A percentile compares a stretch with the other conserved stretches of the same genome.
Conservation (phyloP, 2,329 filamentous ascomycete genomes). For the Monosporascus sp. region DNA sequence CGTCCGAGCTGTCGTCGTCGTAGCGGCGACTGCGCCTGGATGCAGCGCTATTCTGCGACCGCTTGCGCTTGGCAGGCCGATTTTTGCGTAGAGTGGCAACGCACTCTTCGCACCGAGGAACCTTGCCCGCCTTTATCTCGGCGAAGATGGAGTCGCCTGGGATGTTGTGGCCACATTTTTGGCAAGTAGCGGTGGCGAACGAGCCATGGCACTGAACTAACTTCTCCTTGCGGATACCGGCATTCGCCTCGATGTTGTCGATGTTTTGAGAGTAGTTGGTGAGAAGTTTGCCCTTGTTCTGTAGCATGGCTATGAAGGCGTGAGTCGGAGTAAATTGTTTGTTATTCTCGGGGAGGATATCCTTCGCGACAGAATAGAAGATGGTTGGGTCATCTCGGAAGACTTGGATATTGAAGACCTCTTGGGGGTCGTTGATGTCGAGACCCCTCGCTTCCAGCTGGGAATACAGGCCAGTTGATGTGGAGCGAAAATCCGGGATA, state of each 20-base stretch:
- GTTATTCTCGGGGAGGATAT: conserved; percentile 69
- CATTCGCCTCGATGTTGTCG: conserved; percentile 87
- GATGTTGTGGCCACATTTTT: conserved; percentile 72
- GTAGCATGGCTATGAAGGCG: conserved; percentile 84
- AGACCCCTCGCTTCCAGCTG: conserved; percentile 73
- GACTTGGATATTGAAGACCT: conserved; percentile 87
- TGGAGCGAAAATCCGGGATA: conserved; percentile 94
- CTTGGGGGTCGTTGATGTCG: conserved; percentile 71
- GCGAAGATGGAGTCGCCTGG: conserved; percentile 72
- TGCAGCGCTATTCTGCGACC: conserved; percentile 41
- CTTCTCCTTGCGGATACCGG: conserved; percentile 75
- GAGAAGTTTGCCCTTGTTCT: conserved; percentile 81
- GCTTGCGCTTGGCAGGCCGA: conserved; percentile 50
- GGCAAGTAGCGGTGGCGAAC: conserved; percentile 86
- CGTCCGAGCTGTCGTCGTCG: conserved; percentile 44
- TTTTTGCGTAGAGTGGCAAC: conserved; percentile 46
- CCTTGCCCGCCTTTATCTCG: conserved; percentile 68
- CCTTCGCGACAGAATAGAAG: conserved; percentile 88
- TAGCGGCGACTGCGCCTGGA: conserved; percentile 32
- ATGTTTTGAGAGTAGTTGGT: conserved; percentile 99
- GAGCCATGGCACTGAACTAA: conserved; percentile 95
- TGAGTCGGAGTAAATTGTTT: conserved; percentile 87
- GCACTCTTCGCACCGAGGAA: conserved; percentile 75
- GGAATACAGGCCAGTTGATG: conserved; percentile 86
- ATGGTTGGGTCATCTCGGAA: conserved; percentile 83